Conservation (phyloP, 441 rosid genomes). For the Arabidopsis lyrata region DNA sequence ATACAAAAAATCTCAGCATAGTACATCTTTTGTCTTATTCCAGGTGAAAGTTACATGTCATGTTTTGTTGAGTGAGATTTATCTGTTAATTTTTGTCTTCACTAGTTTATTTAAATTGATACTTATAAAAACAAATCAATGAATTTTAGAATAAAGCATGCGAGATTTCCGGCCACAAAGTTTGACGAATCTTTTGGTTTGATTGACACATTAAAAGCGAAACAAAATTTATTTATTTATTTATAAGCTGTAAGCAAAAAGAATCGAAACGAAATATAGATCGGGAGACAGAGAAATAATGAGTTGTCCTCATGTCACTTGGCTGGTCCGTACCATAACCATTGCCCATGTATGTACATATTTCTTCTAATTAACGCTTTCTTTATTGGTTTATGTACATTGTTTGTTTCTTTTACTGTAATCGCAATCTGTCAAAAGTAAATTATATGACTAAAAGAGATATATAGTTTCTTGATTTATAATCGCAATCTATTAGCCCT, state of each 20-base stretch:
- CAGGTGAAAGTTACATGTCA: conserved; percentile 28
- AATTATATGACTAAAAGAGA: neutral
- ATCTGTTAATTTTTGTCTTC: neutral
- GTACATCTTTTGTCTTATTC: conserved; percentile 10
- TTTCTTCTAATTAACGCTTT: neutral
- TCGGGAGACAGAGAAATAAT: conserved; percentile 39
- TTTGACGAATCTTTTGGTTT: conserved; percentile 40
- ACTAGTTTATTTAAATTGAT: neutral
- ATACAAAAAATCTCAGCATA: neutral
- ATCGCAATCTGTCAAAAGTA: neutral
- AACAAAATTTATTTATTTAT: conserved; percentile 23
- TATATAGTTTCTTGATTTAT: neutral
- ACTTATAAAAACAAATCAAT: neutral
- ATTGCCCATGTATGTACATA: neutral
- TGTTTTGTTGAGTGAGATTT: neutral
- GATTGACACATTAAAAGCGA: conserved; percentile 42
- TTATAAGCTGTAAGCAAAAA: conserved; percentile 37
- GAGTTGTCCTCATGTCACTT: conserved; percentile 45
- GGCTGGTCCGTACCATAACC: conserved; percentile 24
- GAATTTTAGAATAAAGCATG: conserved; percentile 26
- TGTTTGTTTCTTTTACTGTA: neutral
- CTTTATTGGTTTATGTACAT: neutral
- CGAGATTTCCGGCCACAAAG: conserved; percentile 44
- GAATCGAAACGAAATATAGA: conserved; percentile 30
- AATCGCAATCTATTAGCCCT: neutral